Evolutionary conservation across 768 basidiomycete genomes (phyloP).

Genomic region (Fomitopsis pulvina): DNA sequence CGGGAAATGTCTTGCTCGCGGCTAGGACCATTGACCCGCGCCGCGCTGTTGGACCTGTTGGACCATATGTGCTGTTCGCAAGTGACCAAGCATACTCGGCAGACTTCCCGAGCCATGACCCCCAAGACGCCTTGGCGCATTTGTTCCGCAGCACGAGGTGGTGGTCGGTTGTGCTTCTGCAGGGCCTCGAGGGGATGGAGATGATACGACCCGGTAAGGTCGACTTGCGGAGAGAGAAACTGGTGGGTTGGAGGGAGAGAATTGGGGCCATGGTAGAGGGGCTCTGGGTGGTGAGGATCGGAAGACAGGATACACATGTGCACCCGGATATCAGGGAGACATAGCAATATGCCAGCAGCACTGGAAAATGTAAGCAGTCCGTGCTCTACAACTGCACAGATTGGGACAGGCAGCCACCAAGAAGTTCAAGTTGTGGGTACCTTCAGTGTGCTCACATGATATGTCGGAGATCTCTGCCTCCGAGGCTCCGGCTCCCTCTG

Average conservation of each 20-base stretch:
- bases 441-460: no score
- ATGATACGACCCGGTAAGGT: not conserved
- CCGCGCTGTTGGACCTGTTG: not conserved
- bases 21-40: not conserved
- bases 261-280: not conserved
- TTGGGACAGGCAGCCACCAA: no score
- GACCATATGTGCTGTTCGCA: not conserved
- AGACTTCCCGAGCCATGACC: not conserved
- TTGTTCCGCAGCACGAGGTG: not conserved
- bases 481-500: no score
- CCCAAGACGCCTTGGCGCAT: not conserved
- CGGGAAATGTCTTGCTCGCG: not conserved
- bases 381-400: no score
- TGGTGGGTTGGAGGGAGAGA: not conserved
- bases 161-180: not conserved
- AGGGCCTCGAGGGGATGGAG: not conserved
- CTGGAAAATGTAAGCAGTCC: no score
- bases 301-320: not conserved
- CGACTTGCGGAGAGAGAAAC: not conserved
- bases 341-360: no score
- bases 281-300: not conserved
- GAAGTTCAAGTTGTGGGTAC: no score
- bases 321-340: conserved; percentile 1
- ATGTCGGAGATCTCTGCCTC: no score
- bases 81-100: not conserved